Evolutionary conservation across 257 asterid species (phyloP).

Genomic region (Solanum sparsipilum): DNA sequence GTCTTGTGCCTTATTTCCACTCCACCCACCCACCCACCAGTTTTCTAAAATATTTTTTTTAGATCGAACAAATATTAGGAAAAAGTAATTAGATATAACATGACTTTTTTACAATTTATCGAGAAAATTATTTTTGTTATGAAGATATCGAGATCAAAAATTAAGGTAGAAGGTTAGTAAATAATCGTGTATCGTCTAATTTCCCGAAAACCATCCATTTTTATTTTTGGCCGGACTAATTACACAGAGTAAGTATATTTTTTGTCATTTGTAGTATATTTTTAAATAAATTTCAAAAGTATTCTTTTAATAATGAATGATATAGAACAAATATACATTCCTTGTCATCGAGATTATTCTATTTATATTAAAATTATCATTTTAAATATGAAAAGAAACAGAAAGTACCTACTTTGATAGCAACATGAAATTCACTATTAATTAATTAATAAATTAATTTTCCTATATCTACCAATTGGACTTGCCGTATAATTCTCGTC

Average conservation of each 20-base stretch:
- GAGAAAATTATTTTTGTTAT: rapidly evolving
- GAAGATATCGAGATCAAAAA: background rate
- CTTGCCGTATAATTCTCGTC: background rate
- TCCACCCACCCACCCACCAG: too few relatives aligned
- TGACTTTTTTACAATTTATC: rapidly evolving
- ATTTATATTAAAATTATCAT: background rate
- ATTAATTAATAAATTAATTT: background rate
- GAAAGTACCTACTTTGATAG: background rate
- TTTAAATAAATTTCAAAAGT: background rate
- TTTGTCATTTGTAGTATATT: background rate
- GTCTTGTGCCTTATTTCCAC: background rate
- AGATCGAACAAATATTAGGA: too few relatives aligned
- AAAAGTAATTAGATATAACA: too few relatives aligned
- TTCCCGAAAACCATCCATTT: background rate
- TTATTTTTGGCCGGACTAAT: background rate
- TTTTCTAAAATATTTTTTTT: background rate
- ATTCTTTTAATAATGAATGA: background rate
- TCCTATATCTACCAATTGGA: background rate
- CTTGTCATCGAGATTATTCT: background rate
- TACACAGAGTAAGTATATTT: background rate
- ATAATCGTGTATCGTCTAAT: background rate
- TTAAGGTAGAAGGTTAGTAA: background rate
- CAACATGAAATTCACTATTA: background rate
- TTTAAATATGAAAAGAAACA: background rate
- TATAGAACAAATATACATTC: background rate